Percentiles rank a stretch among this genome's conserved stretches.
These are phyloP conservation scores for Backusella tarrabulga DNA, from an alignment of 192 early-diverging fungal genomes.

Conservation along the genomic window DNA sequence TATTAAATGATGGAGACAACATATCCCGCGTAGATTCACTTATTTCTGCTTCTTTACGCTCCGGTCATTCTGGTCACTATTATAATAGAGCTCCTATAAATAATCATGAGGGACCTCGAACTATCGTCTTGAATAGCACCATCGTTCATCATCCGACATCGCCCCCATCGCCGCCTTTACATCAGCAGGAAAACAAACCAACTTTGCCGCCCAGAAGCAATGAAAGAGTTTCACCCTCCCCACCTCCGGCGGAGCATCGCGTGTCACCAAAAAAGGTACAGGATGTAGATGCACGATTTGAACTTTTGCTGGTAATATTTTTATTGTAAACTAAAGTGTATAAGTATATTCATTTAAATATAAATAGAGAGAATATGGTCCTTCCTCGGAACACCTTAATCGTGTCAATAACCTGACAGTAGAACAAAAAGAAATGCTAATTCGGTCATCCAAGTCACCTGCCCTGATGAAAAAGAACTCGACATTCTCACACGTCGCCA, in stretches of 20 bases:
- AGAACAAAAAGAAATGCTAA: conserved; percentile 22
- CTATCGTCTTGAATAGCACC: conserved; percentile 9
- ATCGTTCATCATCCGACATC: conserved; percentile 6
- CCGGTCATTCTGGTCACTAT: conserved; percentile 8
- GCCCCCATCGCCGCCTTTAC: not conserved
- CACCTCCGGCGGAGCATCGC: not conserved
- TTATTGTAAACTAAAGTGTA: too few relatives aligned
- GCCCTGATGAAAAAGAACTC: conserved; percentile 23
- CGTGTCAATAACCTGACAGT: conserved; percentile 19
- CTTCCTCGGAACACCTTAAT: conserved; percentile 13
- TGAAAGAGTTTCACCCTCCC: not conserved
- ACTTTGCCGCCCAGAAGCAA: not conserved
- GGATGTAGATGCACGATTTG: conserved; percentile 31
- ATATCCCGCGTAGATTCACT: conserved; percentile 23
- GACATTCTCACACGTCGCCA: conserved; percentile 13
- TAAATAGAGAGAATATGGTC: conserved; percentile 27
- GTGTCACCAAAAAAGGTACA: conserved; percentile 13
- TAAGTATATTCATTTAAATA: not conserved
- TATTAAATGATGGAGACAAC: conserved; percentile 8
- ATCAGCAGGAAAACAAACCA: not conserved
- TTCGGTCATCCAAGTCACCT: conserved; percentile 20
- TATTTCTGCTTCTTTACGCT: conserved; percentile 20
- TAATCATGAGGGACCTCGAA: conserved; percentile 14
- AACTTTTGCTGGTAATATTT: conserved; percentile 24
- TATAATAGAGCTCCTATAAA: not conserved